Conservation (phyloP, 73 alveolate species). For the Durusdinium trenchii region DNA sequence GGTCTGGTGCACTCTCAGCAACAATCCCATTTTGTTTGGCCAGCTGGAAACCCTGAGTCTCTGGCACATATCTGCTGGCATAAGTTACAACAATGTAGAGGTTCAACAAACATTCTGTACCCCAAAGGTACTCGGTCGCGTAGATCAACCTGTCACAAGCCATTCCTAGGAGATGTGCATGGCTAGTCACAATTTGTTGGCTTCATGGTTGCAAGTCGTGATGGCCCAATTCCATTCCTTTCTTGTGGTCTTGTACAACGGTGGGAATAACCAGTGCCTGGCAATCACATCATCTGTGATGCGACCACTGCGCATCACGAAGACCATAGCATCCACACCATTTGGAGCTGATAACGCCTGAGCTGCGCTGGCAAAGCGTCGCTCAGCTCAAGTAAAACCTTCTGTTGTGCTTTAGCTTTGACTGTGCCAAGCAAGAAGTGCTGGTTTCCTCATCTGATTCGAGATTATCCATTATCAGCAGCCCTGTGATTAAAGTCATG, state of each 20-base stretch:
- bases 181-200: too few relatives aligned
- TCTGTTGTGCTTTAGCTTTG: not conserved
- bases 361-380: too few relatives aligned
- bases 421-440: not conserved
- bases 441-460: not conserved
- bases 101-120: conserved; percentile 66
- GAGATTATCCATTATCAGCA: not conserved
- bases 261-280: not conserved
- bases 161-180: too few relatives aligned
- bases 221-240: too few relatives aligned
- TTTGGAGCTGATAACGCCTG: conserved; percentile 82
- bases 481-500: not conserved
- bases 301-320: conserved; percentile 95
- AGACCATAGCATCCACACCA: conserved; percentile 88
- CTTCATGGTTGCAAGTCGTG: too few relatives aligned
- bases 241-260: too few relatives aligned
- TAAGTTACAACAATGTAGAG: conserved; percentile 84
- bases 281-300: conserved; percentile 90
- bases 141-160: conserved; percentile 53
- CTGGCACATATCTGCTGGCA: conserved; percentile 84
- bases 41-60: not conserved
- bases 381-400: not conserved
- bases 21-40: not conserved
- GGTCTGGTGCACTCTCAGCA: not conserved
- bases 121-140: conserved; percentile 91